Base-by-base conservation (phyloP, 208 protist genomes). In the Balamuthia mandrillaris region DNA sequence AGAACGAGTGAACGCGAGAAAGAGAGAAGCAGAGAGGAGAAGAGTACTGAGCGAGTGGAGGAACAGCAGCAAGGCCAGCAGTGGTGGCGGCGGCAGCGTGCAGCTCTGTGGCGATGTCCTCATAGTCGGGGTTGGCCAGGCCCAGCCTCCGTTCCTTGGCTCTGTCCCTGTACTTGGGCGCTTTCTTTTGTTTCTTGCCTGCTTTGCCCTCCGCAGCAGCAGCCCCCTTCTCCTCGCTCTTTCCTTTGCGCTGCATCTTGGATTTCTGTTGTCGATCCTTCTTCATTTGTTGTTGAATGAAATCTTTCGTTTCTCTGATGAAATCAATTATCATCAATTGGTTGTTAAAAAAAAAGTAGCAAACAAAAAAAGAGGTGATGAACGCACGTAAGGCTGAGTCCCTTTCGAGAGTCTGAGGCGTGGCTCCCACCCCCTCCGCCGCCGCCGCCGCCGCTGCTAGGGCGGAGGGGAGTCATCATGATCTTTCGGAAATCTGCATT, bases 131-230 rank as follows among this genome's bases (percentile, higher is more conserved):
- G 29, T 84, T 54, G 39, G n/a, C 54, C n/a, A n/a, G n/a, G 7
- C 77, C 77, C 3, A 70, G 44, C n/a, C 77, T 47, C n/a, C 77
- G 54, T 45, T 84, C 77, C 31, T 84, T 72, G 41, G 77, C 77
- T 18, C 77, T 47, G 18, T 84, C 77, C 14, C 77, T 61, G 77
- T 84, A 84, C 42, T 66, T 61, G 5, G 68, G 54, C 18, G n/a
- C 61, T 18, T 66, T 31, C 12, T 66, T 84, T 31, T 74, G 49
- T n/a, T n/a, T n/a, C n/a, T n/a, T n/a, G n/a, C 14, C 47, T 24
- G 47, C 47, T 21, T 54, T 14, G 47, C 47, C 21, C 44, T 56
- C 49, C 45, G 61, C 61, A 70, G 42, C 58, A 18, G 58, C 31
- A 39, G 31, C 7, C 58, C 14, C 7, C 14, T 21, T 6, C 14